Evolutionary conservation across 768 basidiomycete genomes (phyloP), one percentile per base, ranked within the genome.

Genomic region (Cytidiella melzeri): DNA sequence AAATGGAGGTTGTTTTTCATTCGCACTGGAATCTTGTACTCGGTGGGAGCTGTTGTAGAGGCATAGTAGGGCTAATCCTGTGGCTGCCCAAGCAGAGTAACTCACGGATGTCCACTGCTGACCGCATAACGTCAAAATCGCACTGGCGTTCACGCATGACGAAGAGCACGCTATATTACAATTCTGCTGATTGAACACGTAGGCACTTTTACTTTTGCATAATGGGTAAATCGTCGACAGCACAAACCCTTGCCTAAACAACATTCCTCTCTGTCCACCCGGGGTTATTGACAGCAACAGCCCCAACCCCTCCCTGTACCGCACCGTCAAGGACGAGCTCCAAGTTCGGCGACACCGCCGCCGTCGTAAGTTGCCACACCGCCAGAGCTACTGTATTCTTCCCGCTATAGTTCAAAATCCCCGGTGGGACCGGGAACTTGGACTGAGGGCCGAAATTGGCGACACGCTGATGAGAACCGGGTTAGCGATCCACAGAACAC

Each of bases 371-470:
- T 0, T 74, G 72, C 87, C 87, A 90, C 2, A 89, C 64, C 0
- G 83, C 83, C 3, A 89, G 74, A 1, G 80, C 69, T 13, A 72
- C 50, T 5, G 63, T 64, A 51, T 89, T 90, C 54, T 66, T 65
- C 30, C 88, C 89, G 26, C 70, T 70, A 56, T 85, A 87, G 58
- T 90, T 67, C 43, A 92, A 61, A 34, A 92, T 88, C 1, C 90
- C 90, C 61, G 86, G 76, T 40, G 85, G 89, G 5, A 92, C 87
- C 1, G 89, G 87, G 76, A 90, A 92, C 57, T 80, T 84, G 43
- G 75, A 68, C 63, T 92, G 88, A 18, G 89, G 88, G 13, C 67
- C 67, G 19, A 64, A 56, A 41, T 64, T 67, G 7, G 61, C 63
- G 3, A 64, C 66, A 2, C 67, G 60, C 61, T 28, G 10, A 4